Percentiles rank a stretch among this genome's conserved stretches.
Evolutionary conservation across 2,329 filamentous ascomycete species (phyloP).

Genomic region (Aspergillaceae sp.): DNA sequence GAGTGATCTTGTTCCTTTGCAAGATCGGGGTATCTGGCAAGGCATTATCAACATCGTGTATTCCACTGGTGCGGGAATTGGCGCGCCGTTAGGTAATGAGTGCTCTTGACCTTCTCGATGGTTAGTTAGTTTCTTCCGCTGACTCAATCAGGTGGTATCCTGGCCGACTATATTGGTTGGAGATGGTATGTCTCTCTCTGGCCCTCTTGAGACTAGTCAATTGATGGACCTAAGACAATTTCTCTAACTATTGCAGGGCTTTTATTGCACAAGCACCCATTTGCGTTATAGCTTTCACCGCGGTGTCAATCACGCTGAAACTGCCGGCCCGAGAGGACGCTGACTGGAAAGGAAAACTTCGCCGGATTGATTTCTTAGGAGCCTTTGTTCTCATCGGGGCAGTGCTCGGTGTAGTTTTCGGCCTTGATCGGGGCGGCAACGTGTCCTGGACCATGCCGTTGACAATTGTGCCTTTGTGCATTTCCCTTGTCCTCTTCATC

Average conservation of each 20-base stretch:
- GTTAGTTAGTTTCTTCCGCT: not conserved
- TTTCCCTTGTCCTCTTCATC: slow-evolving; percentile 52
- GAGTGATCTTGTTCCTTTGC: slow-evolving; percentile 61
- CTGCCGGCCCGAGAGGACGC: slow-evolving; percentile 50
- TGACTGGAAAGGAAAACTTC: slow-evolving; percentile 58
- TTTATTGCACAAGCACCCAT: slow-evolving; percentile 65
- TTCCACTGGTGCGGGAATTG: slow-evolving; percentile 57
- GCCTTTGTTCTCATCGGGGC: slow-evolving; percentile 58
- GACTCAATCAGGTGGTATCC: slow-evolving; percentile 43
- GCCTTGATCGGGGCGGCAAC: slow-evolving; percentile 66
- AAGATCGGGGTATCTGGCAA: slow-evolving; percentile 65
- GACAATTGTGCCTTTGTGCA: slow-evolving; percentile 50
- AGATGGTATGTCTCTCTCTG: slow-evolving; percentile 49
- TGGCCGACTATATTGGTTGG: slow-evolving; percentile 69
- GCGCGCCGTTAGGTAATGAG: slow-evolving; percentile 54
- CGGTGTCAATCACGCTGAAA: slow-evolving; percentile 55
- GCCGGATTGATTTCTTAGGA: slow-evolving; percentile 64
- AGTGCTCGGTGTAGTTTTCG: slow-evolving; percentile 57
- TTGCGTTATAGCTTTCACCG: slow-evolving; percentile 55
- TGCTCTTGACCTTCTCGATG: not conserved
- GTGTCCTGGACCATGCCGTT: slow-evolving; percentile 54
- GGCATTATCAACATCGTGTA: slow-evolving; percentile 66
- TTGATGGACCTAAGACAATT: too few species aligned
- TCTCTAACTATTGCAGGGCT: slow-evolving; percentile 40
- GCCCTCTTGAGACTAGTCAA: too few species aligned